phyloP scores from a whole-genome alignment of 192 early-diverging fungal species.

The Coemansia sp. region DNA sequence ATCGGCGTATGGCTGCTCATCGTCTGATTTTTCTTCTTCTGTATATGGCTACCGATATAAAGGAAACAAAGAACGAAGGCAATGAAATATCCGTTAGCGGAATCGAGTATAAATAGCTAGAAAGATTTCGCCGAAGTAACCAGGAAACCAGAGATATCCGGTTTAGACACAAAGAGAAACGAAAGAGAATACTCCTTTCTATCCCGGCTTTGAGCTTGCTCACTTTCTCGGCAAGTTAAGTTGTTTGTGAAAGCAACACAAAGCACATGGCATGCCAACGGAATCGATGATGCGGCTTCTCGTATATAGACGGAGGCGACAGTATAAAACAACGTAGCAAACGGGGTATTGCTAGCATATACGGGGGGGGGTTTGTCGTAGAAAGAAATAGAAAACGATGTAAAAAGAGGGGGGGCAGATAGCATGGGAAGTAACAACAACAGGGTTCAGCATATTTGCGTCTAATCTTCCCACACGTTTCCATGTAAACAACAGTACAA shows the following conservation, averaged over 20 bases:
- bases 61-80: neutral
- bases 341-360: neutral
- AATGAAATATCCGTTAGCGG: neutral
- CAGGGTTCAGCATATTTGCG: neutral
- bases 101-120: neutral
- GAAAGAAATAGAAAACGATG: neutral
- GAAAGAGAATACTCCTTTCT: neutral
- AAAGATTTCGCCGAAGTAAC: neutral
- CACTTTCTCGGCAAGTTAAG: neutral
- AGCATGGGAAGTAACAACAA: neutral
- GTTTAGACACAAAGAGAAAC: neutral
- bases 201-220: neutral
- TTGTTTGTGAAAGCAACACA: neutral
- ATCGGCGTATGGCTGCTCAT: slow-evolving; percentile 7
- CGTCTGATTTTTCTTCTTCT: neutral
- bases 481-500: neutral
- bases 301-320: neutral
- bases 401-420: neutral
- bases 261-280: neutral
- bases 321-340: neutral
- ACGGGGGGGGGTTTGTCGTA: neutral
- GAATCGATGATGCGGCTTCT: neutral
- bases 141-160: neutral
- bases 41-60: neutral
- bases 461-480: neutral